Percentiles rank a stretch among this genome's conserved stretches.
Evolutionary conservation across 306 rosid genomes (phyloP).

Genomic region (Trichosanthes truncata): DNA sequence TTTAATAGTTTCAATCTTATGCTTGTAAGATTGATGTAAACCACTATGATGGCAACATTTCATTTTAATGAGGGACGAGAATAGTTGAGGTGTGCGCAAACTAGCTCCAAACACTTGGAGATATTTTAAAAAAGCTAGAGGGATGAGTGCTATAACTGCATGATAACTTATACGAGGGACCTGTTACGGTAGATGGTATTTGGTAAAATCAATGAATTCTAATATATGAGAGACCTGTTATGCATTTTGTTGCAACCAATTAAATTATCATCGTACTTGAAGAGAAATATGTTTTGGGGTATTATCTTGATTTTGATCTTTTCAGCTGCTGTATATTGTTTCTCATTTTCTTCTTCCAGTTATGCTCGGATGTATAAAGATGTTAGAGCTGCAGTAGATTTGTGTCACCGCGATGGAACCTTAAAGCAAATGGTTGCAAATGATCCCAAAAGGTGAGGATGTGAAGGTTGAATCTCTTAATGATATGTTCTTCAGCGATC

Average conservation of each 20-base stretch:
- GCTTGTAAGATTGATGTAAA: neutral
- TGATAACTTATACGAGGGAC: neutral
- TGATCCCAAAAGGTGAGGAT: conserved; percentile 68
- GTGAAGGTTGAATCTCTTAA: conserved; percentile 3
- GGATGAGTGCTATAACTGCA: neutral
- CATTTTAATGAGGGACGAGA: neutral
- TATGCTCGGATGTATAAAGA: conserved; percentile 86
- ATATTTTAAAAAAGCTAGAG: neutral
- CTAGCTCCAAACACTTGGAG: neutral
- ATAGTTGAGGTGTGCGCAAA: neutral
- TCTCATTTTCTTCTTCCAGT: conserved; percentile 29
- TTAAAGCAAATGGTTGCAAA: conserved; percentile 94
- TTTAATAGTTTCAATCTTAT: neutral
- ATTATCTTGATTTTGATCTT: neutral
- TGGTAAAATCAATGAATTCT: too few species aligned
- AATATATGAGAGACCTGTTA: too few species aligned
- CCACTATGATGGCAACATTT: neutral
- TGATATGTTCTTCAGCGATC: neutral
- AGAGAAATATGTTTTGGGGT: neutral
- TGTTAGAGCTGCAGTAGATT: conserved; percentile 97
- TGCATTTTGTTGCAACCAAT: neutral
- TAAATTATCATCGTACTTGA: neutral
- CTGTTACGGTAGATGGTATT: neutral
- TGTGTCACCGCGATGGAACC: conserved; percentile 98
- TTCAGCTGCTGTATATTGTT: neutral